Evolutionary conservation across 2,329 filamentous ascomycete genomes (phyloP), one percentile per base, ranked within the genome.

Genomic region (Fusarium sp.): DNA sequence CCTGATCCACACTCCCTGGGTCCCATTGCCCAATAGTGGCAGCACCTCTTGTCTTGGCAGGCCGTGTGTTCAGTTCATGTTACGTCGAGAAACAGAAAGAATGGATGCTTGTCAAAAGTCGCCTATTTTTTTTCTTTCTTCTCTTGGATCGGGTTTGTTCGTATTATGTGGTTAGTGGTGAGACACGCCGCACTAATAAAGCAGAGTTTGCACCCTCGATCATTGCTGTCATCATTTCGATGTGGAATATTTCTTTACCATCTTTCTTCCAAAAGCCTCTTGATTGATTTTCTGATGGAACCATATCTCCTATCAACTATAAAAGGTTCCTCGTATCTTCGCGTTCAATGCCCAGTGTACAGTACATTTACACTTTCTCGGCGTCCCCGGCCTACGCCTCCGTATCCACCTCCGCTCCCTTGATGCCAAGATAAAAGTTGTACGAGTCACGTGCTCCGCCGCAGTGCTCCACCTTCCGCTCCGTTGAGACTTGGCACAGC

Each of bases 391-490:
- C 27, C 48, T 59, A 42, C 57, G 44, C 56, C 55, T 63, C 60
- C 45, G 29, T 49, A 44, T 52, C 46, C 44, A 45, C 49, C 52
- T 73, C 70, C 66, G 57, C 58, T 51, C 29, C 42, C 35, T 39
- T 21, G 14, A 55, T 41, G 56, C 60, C 60, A 65, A 66, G 67
- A 52, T 23, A 37, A 70, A 38, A n/a, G 60, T 71, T 63, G 33
- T 68, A 69, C 60, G 52, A 69, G 70, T 76, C 74, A 76, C 74
- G 74, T 76, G 74, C 64, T 70, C 73, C 74, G 74, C 73, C 44
- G 51, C 69, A 63, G 63, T 29, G 49, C 38, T 37, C 60, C 71
- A 60, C 63, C 58, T 54, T 60, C 72, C 68, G 66, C 70, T 65
- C 70, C 65, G 70, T 63, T 33, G 60, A 63, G 41, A 31, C 63